Conservation (phyloP, 495 filamentous ascomycete genomes). For the Chaetomium tenue region DNA sequence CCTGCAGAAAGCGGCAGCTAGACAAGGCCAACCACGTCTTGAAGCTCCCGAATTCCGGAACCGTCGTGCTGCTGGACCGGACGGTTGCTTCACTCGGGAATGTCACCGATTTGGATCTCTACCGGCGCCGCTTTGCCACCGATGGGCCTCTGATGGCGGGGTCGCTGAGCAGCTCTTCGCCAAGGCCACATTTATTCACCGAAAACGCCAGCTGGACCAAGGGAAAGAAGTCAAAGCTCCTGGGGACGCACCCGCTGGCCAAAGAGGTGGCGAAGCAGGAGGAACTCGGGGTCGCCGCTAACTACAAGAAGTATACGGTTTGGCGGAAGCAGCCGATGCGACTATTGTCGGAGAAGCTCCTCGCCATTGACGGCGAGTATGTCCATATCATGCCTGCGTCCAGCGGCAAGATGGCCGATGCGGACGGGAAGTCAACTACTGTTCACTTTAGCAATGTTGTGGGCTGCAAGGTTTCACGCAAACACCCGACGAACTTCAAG, state of each 20-base stretch:
- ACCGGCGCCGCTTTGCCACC: constrained; percentile 78
- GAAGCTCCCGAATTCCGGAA: constrained; percentile 80
- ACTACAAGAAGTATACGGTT: constrained; percentile 84
- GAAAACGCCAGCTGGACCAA: constrained; percentile 57
- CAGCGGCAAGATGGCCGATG: constrained; percentile 56
- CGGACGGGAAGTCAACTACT: constrained; percentile 76
- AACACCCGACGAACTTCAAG: constrained; percentile 90
- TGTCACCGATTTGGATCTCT: constrained; percentile 79
- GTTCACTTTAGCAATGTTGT: constrained; percentile 91
- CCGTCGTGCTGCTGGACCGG: constrained; percentile 76
- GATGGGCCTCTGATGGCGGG: constrained; percentile 74
- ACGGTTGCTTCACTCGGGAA: constrained; percentile 86
- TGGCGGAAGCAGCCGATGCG: constrained; percentile 93
- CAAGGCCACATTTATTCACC: constrained; percentile 72
- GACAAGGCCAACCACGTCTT: constrained; percentile 89
- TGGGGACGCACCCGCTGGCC: constrained; percentile 71
- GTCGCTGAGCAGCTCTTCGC: constrained; percentile 76
- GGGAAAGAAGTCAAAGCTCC: constrained; percentile 62
- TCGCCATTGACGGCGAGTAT: constrained; percentile 92
- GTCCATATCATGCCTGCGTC: constrained; percentile 85
- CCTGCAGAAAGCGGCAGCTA: constrained; percentile 82
- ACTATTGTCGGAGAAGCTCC: constrained; percentile 76
- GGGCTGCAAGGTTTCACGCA: constrained; percentile 85
- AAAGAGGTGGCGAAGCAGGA: constrained; percentile 67
- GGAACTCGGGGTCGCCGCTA: constrained; percentile 59